A percentile compares a stretch with the other conserved stretches of the same genome.
Conservation (phyloP, 2,329 filamentous ascomycete genomes). For the Stagonosporopsis chrysanthemi region DNA sequence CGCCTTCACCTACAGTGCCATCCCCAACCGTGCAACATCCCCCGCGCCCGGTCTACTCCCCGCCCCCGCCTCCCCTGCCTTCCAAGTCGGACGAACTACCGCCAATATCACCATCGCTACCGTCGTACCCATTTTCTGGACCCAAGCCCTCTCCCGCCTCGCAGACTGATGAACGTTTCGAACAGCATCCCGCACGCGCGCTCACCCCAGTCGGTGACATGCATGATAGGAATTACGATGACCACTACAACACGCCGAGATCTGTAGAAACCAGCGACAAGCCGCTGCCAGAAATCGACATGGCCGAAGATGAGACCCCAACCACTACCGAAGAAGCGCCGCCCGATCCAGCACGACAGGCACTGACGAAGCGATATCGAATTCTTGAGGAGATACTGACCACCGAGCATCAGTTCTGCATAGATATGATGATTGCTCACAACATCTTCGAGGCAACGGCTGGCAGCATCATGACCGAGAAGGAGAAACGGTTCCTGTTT, state of each 20-base stretch:
- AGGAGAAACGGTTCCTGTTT: slow-evolving; percentile 90
- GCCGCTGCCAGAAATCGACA: slow-evolving; percentile 11
- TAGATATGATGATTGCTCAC: slow-evolving; percentile 96
- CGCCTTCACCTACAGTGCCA: slow-evolving; percentile 28
- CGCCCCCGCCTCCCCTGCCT: slow-evolving; percentile 53
- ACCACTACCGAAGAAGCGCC: slow-evolving; percentile 23
- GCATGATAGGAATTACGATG: slow-evolving; percentile 29
- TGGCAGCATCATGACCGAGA: slow-evolving; percentile 76
- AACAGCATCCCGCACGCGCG: slow-evolving; percentile 35
- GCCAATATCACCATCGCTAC: slow-evolving; percentile 19
- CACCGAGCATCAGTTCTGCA: slow-evolving; percentile 88
- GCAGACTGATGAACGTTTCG: slow-evolving; percentile 27
- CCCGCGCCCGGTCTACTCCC: slow-evolving; percentile 57
- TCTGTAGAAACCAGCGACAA: slow-evolving; percentile 22
- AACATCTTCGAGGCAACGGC: slow-evolving; percentile 98
- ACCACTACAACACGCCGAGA: slow-evolving; percentile 29
- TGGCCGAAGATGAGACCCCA: slow-evolving; percentile 10
- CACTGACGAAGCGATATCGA: slow-evolving; percentile 78
- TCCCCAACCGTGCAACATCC: slow-evolving; percentile 42
- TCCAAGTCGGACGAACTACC: slow-evolving; percentile 20
- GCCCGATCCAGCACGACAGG: slow-evolving; percentile 33
- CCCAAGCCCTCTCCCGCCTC: slow-evolving; percentile 11
- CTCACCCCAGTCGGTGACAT: slow-evolving; percentile 30
- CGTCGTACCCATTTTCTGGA: slow-evolving; percentile 8
- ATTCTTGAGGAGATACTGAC: slow-evolving; percentile 92